A percentile compares a stretch with the other conserved stretches of the same genome.
Conservation (phyloP, 441 rosid species). For the Metrosideros polymorpha region DNA sequence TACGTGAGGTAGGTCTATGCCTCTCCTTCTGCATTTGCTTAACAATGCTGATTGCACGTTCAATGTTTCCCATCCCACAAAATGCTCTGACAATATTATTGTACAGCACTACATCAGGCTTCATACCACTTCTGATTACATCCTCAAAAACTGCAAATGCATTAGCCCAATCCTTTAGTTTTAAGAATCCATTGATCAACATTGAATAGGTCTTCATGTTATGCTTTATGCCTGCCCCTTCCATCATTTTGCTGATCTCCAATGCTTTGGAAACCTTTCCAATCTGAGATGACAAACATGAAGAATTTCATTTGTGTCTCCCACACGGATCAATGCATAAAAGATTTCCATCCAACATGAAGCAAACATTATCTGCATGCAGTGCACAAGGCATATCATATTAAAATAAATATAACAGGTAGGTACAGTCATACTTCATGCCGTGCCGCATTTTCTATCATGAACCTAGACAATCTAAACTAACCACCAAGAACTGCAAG, state of each 20-base stretch:
- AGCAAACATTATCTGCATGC: not conserved
- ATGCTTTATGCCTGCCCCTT: slow-evolving; percentile 64
- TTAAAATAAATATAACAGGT: not conserved
- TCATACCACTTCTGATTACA: slow-evolving; percentile 59
- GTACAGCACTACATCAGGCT: slow-evolving; percentile 84
- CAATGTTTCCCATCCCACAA: slow-evolving; percentile 99
- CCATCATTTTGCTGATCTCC: slow-evolving; percentile 75
- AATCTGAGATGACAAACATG: slow-evolving; percentile 31
- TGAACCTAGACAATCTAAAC: not conserved
- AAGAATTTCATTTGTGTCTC: not conserved
- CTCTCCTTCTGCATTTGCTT: slow-evolving; percentile 88
- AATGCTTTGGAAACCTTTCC: slow-evolving; percentile 84
- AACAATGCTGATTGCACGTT: slow-evolving; percentile 69
- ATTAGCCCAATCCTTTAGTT: slow-evolving; percentile 91
- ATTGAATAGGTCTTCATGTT: slow-evolving; percentile 92
- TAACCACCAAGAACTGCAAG: not conserved
- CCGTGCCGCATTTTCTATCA: not conserved
- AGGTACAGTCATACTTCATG: not conserved
- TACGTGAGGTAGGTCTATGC: slow-evolving; percentile 69
- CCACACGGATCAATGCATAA: not conserved
- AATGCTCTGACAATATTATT: slow-evolving; percentile 81
- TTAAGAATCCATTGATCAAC: slow-evolving; percentile 87
- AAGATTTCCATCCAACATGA: not conserved
- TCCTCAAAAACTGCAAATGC: slow-evolving; percentile 88
- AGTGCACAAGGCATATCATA: not conserved